A percentile compares a stretch with the other conserved stretches of the same genome.
phyloP scores from a whole-genome alignment of 352 stramenopile species.

The Peronospora farinosa region DNA sequence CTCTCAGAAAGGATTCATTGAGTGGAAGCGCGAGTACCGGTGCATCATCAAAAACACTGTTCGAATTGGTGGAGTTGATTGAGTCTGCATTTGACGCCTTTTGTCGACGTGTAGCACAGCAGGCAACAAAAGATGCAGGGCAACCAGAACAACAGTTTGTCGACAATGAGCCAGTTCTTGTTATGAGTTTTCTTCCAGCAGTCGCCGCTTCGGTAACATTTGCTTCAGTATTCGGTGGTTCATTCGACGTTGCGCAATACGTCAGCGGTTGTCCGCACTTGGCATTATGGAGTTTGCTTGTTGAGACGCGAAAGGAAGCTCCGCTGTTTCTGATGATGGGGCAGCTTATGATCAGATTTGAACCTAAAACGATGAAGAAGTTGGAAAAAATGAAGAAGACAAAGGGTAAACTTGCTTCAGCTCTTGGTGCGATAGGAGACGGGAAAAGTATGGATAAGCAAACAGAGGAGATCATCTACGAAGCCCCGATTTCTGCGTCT shows the following conservation, averaged over 20 bases:
- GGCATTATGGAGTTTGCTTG: constrained; percentile 56
- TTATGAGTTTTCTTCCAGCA: constrained; percentile 66
- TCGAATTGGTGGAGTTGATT: constrained; percentile 33
- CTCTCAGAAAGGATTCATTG: not conserved
- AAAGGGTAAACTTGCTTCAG: constrained; percentile 43
- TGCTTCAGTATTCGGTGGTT: constrained; percentile 60
- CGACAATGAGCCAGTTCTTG: constrained; percentile 26
- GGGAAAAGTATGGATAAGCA: constrained; percentile 18
- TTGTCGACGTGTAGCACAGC: constrained; percentile 31
- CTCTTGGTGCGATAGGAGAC: constrained; percentile 30
- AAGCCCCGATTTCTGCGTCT: constrained; percentile 2
- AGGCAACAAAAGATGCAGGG: constrained; percentile 26
- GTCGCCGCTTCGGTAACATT: constrained; percentile 36
- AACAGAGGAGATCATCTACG: constrained; percentile 18
- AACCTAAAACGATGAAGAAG: constrained; percentile 73
- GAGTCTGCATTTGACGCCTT: constrained; percentile 35
- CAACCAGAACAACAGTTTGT: constrained; percentile 31
- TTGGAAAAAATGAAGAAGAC: constrained; percentile 72
- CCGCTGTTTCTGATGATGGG: constrained; percentile 62
- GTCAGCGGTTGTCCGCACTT: constrained; percentile 59
- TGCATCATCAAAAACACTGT: constrained; percentile 20
- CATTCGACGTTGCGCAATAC: constrained; percentile 54
- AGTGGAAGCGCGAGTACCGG: not conserved
- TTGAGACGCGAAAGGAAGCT: constrained; percentile 74
- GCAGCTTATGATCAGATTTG: constrained; percentile 63